Percentiles rank a stretch among this genome's conserved stretches.
Evolutionary conservation across 2,329 filamentous ascomycete genomes (phyloP).

Genomic region (Aspergillus ibericus): DNA sequence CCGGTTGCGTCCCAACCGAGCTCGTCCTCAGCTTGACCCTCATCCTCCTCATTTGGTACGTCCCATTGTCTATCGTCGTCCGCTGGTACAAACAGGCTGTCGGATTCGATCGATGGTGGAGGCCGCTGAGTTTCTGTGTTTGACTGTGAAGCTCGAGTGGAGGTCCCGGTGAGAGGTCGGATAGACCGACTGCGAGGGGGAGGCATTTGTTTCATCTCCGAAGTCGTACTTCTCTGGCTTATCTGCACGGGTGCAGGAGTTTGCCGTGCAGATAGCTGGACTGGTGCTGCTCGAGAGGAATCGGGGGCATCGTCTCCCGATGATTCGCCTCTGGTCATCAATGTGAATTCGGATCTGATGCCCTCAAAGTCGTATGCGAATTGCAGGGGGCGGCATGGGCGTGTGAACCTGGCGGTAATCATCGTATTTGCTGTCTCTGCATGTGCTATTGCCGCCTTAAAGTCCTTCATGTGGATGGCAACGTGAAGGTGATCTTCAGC

Average conservation of each 20-base stretch:
- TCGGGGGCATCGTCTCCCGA: conserved; percentile 38
- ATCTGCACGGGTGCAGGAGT: conserved; percentile 34
- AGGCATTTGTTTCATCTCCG: conserved; percentile 28
- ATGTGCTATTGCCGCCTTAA: conserved; percentile 63
- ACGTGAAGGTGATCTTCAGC: conserved; percentile 62
- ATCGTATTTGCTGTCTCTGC: conserved; percentile 58
- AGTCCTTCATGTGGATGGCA: conserved; percentile 65
- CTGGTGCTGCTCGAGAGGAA: conserved; percentile 42
- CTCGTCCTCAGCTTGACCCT: conserved; percentile 60
- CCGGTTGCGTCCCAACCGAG: conserved; percentile 63
- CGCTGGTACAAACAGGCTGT: conserved; percentile 62
- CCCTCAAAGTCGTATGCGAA: conserved; percentile 59
- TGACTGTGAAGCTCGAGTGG: conserved; percentile 22
- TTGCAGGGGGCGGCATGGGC: conserved; percentile 60
- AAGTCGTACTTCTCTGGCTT: conserved; percentile 12
- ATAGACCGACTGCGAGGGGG: conserved; percentile 34
- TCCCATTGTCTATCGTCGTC: conserved; percentile 64
- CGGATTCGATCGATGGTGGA: conserved; percentile 46
- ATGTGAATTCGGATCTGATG: conserved; percentile 59
- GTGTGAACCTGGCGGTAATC: conserved; percentile 60
- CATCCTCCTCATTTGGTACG: conserved; percentile 54
- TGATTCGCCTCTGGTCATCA: conserved; percentile 64
- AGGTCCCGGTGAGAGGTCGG: conserved; percentile 34
- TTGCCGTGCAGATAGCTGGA: conserved; percentile 42
- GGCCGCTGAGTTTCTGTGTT: conserved; percentile 29